Percentiles rank a stretch among this genome's conserved stretches.
Conservation (phyloP, 371 early-diverging fungal genomes). For the Mucor plumbeus region DNA sequence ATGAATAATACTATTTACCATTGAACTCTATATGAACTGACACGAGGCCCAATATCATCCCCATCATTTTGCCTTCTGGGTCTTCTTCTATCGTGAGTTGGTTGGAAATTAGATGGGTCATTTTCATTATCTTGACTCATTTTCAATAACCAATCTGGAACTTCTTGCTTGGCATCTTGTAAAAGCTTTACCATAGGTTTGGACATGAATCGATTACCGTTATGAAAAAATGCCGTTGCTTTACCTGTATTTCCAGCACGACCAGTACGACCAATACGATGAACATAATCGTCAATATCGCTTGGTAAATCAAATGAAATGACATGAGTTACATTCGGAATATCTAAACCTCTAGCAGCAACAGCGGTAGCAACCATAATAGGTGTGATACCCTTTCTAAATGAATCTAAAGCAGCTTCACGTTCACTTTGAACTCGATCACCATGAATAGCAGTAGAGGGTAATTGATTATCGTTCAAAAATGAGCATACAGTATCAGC, state of each 20-base stretch:
- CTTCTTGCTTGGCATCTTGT: constrained; percentile 51
- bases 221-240: constrained; percentile 95
- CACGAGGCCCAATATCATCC: constrained; percentile 30
- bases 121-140: constrained; percentile 19
- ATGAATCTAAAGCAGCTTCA: constrained; percentile 88
- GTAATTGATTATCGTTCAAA: constrained; percentile 67
- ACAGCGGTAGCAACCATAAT: constrained; percentile 99
- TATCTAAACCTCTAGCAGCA: constrained; percentile 98
- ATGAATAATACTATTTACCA: neutral
- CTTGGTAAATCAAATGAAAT: constrained; percentile 95
- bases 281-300: constrained; percentile 96
- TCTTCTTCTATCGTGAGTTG: neutral
- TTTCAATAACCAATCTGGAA: constrained; percentile 70
- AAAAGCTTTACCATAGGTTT: constrained; percentile 79
- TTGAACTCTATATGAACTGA: constrained; percentile 13
- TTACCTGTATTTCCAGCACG: constrained; percentile 92
- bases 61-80: constrained; percentile 10
- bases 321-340: constrained; percentile 89
- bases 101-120: constrained; percentile 10
- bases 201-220: constrained; percentile 85
- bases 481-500: constrained; percentile 93
- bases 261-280: constrained; percentile 99
- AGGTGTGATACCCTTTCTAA: constrained; percentile 88
- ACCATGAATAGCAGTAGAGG: constrained; percentile 96
- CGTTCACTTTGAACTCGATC: constrained; percentile 97